Base-by-base conservation (phyloP, 2,329 filamentous ascomycete genomes). In the Pseudonectria foliicola region DNA sequence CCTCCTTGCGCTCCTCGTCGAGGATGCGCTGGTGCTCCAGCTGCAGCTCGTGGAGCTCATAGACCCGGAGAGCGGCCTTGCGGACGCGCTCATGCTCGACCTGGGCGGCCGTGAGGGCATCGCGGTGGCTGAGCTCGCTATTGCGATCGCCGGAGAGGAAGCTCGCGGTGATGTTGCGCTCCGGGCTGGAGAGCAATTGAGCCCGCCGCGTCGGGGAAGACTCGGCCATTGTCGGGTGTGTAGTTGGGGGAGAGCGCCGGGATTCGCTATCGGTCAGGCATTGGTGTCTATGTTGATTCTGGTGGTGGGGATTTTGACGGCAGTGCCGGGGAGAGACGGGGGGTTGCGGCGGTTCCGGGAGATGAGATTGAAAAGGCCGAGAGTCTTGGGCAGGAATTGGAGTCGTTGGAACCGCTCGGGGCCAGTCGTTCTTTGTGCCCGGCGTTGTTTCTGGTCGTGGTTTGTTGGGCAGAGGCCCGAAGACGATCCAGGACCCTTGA, bases 41-140 rank as follows among this genome's bases (percentile, higher is more conserved):
- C 33, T 67, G 55, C 12, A 69, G 49, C 39, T 68, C 60, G 38
- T 75, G 63, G 27, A 71, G 56, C 39, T 70, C 59, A 36, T 64
- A 70, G 6, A 68, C 67, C 12, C 64, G 60, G 25, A 73, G 55
- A 7, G 73, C 73, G 21, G 60, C 60, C 35, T 69, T 60, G 18
- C 71, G 70, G 10, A 90, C 72, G 18, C 74, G 70, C 25, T 83
- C 74, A 55, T 88, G 84, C 50, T 82, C 74, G 11, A 68, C 67
- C 31, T 76, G 75, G 4, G 81, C 81, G 30, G 73, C 72, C 29
- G 73, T 74, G 12, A 90, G 70, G 11, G 82, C 81, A 46, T 78
- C 73, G 38, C 72, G 70, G 53, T 86, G 81, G 36, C 67, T 68
- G 32, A 73, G 64, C 52, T 80, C 78, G 24, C 72, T 74, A 43